Evolutionary conservation across 768 basidiomycete species (phyloP), one percentile per base, ranked within the genome.

Genomic region (Russula griseocarnosa): DNA sequence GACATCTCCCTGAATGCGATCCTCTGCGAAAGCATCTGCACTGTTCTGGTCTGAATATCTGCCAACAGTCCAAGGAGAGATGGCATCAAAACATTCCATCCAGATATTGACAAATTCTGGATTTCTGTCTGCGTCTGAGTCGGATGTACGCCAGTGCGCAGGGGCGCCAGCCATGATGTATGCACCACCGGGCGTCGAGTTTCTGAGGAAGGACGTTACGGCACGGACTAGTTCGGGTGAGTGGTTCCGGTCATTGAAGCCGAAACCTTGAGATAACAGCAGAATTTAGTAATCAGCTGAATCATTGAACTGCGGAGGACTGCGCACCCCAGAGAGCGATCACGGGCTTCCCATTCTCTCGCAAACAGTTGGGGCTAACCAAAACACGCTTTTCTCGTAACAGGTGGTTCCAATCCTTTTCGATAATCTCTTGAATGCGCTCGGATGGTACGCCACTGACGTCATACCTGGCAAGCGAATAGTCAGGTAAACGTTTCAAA

Each of bases 1-100:
- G 2, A 84, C 74, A 72, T 94, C 92, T 0, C 75, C 81, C 57
- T 81, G 84, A 73, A 90, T 83, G 54, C 81, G 84, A 11, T 79
- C 78, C 68, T 83, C 79, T 9, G 83, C 83, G 73, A 86, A 92
- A 7, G 73, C 64, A 58, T 90, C 87, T 1, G 85, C 88, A 16
- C 83, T 84, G 49, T 79, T 78, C 64, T 84, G 81, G 63, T 79
- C 81, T 22, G 75, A 76, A 71, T 84, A 92, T 38, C 88, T 78
- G 4, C 91, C 92, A 11, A 93, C 79, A 7, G 86, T 90, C 91
- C 91, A 93, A 8, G 92, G 92, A 24, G 85, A 87, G 61, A 92
- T 82, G 4, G 88, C 87, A 65, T 91, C 89, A 63, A 91, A 89
- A 26, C 84, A 84, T n/a, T 85, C 84, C 11, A 90, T 75, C 86